phyloP scores from a whole-genome alignment of 225 moss, liverwort and hornwort species.

The Antitrichia curtipendula region DNA sequence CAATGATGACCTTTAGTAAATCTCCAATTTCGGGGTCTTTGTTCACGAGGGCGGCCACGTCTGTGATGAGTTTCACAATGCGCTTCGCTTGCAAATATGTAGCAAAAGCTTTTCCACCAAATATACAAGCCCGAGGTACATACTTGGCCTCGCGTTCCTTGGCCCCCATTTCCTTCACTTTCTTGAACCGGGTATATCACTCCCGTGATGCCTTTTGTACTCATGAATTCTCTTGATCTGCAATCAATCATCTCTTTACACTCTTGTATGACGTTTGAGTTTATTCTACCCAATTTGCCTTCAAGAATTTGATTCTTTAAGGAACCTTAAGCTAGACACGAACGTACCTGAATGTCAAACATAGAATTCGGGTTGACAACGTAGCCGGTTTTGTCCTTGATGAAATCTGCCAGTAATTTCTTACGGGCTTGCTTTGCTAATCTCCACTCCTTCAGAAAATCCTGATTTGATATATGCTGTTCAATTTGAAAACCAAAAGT shows the following conservation, averaged over 20 bases:
- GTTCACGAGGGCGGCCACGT: slow-evolving; percentile 68
- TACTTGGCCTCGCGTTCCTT: slow-evolving; percentile 63
- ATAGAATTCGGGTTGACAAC: slow-evolving; percentile 62
- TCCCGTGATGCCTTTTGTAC: slow-evolving; percentile 93
- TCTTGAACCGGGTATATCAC: slow-evolving; percentile 85
- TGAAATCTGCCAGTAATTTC: slow-evolving; percentile 50
- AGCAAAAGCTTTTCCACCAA: slow-evolving; percentile 97
- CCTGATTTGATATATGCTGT: slow-evolving; percentile 56
- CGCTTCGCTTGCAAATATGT: slow-evolving; percentile 85
- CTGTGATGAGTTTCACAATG: slow-evolving; percentile 75
- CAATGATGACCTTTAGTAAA: slow-evolving; percentile 76
- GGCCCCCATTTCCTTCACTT: slow-evolving; percentile 72
- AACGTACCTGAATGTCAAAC: slow-evolving; percentile 76
- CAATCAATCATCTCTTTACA: neutral
- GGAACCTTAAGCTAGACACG: neutral
- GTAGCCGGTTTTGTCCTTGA: slow-evolving; percentile 73
- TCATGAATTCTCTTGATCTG: slow-evolving; percentile 97
- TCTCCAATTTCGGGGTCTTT: slow-evolving; percentile 79
- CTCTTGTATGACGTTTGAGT: neutral
- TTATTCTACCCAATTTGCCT: neutral
- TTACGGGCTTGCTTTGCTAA: slow-evolving; percentile 65
- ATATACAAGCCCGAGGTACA: slow-evolving; percentile 82
- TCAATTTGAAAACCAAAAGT: neutral
- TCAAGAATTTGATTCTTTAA: neutral
- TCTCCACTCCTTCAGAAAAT: slow-evolving; percentile 71